Evolutionary conservation across 2,329 filamentous ascomycete species (phyloP), one percentile per base, ranked within the genome.

Genomic region (Colletotrichum limetticola): DNA sequence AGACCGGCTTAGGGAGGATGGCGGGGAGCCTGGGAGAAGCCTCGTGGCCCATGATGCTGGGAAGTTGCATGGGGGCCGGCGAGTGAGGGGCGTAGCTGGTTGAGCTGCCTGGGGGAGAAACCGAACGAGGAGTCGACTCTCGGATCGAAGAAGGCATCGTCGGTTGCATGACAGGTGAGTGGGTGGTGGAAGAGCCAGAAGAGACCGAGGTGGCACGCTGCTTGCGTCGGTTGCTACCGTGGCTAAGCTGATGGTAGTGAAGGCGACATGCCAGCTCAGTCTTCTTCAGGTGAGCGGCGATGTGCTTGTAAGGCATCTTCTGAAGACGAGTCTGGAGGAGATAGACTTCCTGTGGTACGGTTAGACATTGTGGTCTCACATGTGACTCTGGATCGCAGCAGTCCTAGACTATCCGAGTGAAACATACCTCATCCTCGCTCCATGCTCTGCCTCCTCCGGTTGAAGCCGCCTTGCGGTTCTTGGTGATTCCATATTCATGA

Each of bases 221-320:
- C 87, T 94, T 94, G 81, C 93, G 92, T 78, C 93, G 92, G 84
- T 93, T 94, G 85, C 90, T 94, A 71, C 93, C 93, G 80, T 95
- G 94, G 75, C 92, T 95, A 75, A 97, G 89, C 80, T 97, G 94
- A 79, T 97, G 94, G 81, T 94, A 96, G 83, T 97, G 94, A 75
- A 97, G 89, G 75, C 94, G 94, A 84, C 94, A 97, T 60, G 94
- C 94, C 72, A 97, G 87, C 85, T 97, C 94, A 0, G 94, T 97
- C 87, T 97, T 97, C 84, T 95, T 94, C 77, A 97, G 86, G 78
- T 95, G 92, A 72, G 92, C 90, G 71, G 94, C 94, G 80, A 97
- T 97, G 81, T 96, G 93, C 87, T 96, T 97, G 84, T 97, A 97
- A 0, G 94, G 94, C 91, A 96, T 95, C 85, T 96, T 96, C 79